A percentile compares a stretch with the other conserved stretches of the same genome.
phyloP scores from a whole-genome alignment of 768 basidiomycete species.

The Pleurotus salmoneostramineus region DNA sequence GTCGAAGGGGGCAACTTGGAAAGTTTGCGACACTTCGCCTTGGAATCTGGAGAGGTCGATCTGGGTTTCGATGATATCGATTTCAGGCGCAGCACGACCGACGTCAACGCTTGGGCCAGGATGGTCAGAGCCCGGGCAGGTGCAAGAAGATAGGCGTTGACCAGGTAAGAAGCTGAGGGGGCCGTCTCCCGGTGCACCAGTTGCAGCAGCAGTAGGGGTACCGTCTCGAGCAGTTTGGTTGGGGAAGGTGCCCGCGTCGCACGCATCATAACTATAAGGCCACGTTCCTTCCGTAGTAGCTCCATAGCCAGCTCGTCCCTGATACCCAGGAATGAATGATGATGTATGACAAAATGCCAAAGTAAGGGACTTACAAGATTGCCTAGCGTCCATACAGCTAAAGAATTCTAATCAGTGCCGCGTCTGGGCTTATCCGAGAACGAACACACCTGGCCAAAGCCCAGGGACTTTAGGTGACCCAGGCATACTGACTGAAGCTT shows the following conservation, averaged over 20 bases:
- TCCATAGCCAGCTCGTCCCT: slow-evolving; percentile 87
- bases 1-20: slow-evolving; percentile 80
- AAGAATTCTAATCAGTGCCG: background rate
- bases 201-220: slow-evolving; percentile 53
- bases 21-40: slow-evolving; percentile 77
- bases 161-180: slow-evolving; percentile 79
- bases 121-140: slow-evolving; percentile 82
- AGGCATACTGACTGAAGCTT: slow-evolving; percentile 75
- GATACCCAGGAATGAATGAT: background rate
- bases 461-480: slow-evolving; percentile 60
- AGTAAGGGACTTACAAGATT: slow-evolving; percentile 44
- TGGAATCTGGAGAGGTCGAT: slow-evolving; percentile 44
- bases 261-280: slow-evolving; percentile 83
- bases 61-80: slow-evolving; percentile 89
- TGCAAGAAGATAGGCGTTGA: slow-evolving; percentile 84
- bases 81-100: slow-evolving; percentile 87
- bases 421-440: slow-evolving; percentile 7
- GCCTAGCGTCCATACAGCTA: slow-evolving; percentile 75
- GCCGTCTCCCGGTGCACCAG: slow-evolving; percentile 44
- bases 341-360: background rate
- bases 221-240: slow-evolving; percentile 69
- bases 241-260: slow-evolving; percentile 83
- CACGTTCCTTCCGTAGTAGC: slow-evolving; percentile 84
- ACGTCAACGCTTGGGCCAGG: slow-evolving; percentile 71
- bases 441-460: slow-evolving; percentile 74